A percentile compares a stretch with the other conserved stretches of the same genome.
These are phyloP conservation scores for Hypoxylon perforatum DNA, from an alignment of 495 filamentous ascomycete genomes.

Conservation along the genomic window DNA sequence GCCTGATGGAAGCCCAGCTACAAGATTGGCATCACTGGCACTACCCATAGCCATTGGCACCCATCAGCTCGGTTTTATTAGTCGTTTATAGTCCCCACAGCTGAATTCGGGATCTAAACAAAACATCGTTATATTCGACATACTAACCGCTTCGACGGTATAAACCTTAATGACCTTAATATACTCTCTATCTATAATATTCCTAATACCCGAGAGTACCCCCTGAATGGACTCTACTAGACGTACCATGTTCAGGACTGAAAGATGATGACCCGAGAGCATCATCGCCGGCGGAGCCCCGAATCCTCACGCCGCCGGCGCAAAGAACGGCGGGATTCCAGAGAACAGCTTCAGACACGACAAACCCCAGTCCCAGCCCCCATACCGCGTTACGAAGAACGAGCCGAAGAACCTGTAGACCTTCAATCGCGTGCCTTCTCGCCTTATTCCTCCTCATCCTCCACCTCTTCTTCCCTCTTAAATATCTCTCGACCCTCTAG, in stretches of 20 bases:
- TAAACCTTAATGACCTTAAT: constrained; percentile 21
- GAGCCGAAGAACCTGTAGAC: constrained; percentile 27
- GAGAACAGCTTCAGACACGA: constrained; percentile 53
- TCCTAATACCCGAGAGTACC: constrained; percentile 8
- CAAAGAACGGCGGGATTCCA: constrained; percentile 57
- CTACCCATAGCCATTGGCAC: background rate
- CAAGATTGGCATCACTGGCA: no score
- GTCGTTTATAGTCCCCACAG: constrained; percentile 33
- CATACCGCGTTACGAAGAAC: constrained; percentile 36
- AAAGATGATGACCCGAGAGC: constrained; percentile 57
- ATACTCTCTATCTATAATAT: constrained; percentile 28
- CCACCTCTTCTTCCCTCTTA: constrained; percentile 54
- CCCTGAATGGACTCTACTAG: constrained; percentile 39
- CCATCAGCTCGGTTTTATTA: constrained; percentile 25
- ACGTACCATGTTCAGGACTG: constrained; percentile 30
- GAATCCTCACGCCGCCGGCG: constrained; percentile 61
- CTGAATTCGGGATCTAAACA: constrained; percentile 38
- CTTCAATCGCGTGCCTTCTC: constrained; percentile 52
- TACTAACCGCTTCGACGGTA: constrained; percentile 36
- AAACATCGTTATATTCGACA: constrained; percentile 37
- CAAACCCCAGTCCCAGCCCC: constrained; percentile 22
- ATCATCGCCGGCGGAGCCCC: constrained; percentile 60
- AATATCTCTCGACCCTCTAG: constrained; percentile 56
- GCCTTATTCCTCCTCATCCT: constrained; percentile 57
- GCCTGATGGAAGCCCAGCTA: constrained; percentile 6